Conservation (phyloP, 495 filamentous ascomycete genomes). For the Aspergillus ostianus region DNA sequence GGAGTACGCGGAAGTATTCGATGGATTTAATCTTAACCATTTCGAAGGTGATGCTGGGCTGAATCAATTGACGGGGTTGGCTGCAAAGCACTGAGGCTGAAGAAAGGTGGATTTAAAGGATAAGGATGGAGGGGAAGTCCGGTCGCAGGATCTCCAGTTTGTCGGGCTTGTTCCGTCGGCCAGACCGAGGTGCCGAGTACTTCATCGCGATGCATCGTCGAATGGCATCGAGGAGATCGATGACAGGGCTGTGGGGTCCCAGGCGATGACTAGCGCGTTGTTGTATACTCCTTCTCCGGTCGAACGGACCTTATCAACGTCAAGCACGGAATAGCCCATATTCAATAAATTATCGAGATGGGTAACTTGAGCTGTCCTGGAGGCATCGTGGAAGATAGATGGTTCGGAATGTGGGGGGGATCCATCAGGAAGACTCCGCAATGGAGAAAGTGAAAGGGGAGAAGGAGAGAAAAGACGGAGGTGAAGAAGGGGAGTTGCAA, state of each 20-base stretch:
- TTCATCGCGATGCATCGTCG: not conserved
- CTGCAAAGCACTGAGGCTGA: conserved; percentile 1
- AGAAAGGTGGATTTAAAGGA: not conserved
- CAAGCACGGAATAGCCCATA: no score
- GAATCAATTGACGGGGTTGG: not conserved
- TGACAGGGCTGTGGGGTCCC: not conserved
- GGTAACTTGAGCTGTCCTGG: no score
- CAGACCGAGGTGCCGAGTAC: not conserved
- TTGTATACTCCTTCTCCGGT: no score
- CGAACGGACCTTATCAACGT: no score
- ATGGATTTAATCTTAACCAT: conserved; percentile 70
- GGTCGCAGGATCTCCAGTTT: not conserved
- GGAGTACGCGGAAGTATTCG: conserved; percentile 72
- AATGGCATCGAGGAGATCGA: not conserved
- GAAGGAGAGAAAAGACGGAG: conserved; percentile 2
- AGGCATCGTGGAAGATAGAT: no score
- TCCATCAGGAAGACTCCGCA: not conserved
- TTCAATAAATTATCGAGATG: no score
- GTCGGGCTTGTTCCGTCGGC: conserved; percentile 1
- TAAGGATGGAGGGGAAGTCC: not conserved
- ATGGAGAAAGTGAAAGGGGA: conserved; percentile 1
- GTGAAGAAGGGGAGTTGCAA: not conserved
- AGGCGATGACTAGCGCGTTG: no score
- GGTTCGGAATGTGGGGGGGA: not conserved
- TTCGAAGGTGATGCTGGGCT: conserved; percentile 2